Base-by-base conservation (phyloP, 495 filamentous ascomycete genomes). In the Filosporella fistucella region DNA sequence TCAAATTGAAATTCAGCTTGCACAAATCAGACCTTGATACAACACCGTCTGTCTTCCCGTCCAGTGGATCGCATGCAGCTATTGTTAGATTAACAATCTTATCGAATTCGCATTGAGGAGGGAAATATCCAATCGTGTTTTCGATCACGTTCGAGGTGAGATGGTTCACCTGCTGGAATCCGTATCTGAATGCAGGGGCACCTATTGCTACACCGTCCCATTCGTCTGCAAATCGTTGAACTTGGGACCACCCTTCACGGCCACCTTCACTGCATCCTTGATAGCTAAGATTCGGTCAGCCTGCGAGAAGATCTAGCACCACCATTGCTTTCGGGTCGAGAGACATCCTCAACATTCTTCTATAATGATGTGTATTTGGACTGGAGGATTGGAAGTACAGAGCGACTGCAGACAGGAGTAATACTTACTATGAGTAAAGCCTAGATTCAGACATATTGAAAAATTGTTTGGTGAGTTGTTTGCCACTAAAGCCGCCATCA, bases 111-210 rank as follows among this genome's bases (percentile, higher is more conserved):
- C 66, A 68, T 1, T 43, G 41, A 0, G 68, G 64, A 21, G 75
- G 72, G 57, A 64, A 76, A 57, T 80, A 76, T 45, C 62, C 63
- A 11, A 68, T 36, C 10, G 67, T 70, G 35, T 71, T 46, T 49
- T 75, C 70, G 4, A 73, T 69, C 0, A 62, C 58, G 10, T 60
- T 54, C 12, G 70, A 57, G 43, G 63, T 68, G 1, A 76, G 45
- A 49, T 77, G 75, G 37, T 72, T 59, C 20, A 73, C 68, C 54
- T 78, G 76, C 47, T 76, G 68, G 37, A 72, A 67, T 13, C 56
- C 64, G 40, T 63, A 72, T 0, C 75, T 64, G 58, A 78, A 70
- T 10, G 76, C 76, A 1, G 76, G 75, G 0, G 76, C 73, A 33
- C 72, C 75, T 14, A 61, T 63, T 26, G 72, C 66, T 1, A 59